phyloP scores from a whole-genome alignment of 345 rosid species.

The Eucalyptus globulus region DNA sequence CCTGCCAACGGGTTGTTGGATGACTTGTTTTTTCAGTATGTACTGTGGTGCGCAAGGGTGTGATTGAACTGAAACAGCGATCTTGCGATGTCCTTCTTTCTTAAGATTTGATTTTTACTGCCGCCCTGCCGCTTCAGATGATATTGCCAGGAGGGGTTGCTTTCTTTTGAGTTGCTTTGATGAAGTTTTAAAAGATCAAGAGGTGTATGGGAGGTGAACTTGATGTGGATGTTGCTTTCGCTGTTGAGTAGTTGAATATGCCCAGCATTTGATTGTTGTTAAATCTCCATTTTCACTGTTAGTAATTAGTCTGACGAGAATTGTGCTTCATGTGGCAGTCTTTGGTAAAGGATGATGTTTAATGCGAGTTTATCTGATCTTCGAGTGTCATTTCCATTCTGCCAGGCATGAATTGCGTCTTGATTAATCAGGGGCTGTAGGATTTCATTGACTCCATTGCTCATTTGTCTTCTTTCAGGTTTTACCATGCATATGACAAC shows the following conservation, averaged over 20 bases:
- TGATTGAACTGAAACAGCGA: not conserved
- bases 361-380: not conserved
- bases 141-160: not conserved
- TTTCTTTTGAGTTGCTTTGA: not conserved
- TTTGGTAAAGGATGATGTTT: not conserved
- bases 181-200: not conserved
- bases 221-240: not conserved
- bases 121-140: not conserved
- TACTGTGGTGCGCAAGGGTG: not conserved
- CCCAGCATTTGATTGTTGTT: not conserved
- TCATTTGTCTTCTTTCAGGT: slow-evolving; percentile 32
- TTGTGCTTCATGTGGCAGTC: not conserved
- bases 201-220: not conserved
- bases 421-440: not conserved
- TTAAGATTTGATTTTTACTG: not conserved
- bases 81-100: not conserved
- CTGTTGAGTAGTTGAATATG: not conserved
- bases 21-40: not conserved
- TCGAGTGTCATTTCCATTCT: not conserved
- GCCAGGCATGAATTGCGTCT: not conserved
- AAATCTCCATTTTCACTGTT: not conserved
- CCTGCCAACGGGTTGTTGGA: not conserved
- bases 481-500: slow-evolving; percentile 92
- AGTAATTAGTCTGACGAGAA: not conserved
- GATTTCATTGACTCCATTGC: not conserved